These are phyloP conservation scores for Hemerocallis citrina DNA, from an alignment of 106 monocot species.

Conservation along the genomic window DNA sequence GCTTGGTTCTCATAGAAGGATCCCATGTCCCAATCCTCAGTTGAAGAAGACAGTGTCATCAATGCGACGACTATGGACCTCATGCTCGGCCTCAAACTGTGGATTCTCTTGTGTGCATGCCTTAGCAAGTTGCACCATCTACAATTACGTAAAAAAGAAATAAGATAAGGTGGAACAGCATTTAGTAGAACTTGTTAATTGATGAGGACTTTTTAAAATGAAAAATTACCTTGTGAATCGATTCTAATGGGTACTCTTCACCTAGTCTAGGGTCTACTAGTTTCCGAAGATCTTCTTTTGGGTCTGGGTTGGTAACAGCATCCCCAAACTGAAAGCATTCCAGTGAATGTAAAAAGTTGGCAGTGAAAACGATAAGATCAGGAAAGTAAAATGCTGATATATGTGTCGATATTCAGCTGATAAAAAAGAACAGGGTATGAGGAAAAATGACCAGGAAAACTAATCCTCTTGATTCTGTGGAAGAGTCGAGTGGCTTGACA, in stretches of 20 bases:
- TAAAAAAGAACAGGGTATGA: neutral
- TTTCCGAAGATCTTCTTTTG: slow-evolving; percentile 37
- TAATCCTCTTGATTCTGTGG: slow-evolving; percentile 46
- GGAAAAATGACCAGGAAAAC: slow-evolving; percentile 51
- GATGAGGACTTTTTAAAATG: too few relatives aligned
- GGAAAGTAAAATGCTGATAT: neutral
- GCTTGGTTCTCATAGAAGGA: slow-evolving; percentile 43
- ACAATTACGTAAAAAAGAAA: neutral
- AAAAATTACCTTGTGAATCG: slow-evolving; percentile 58
- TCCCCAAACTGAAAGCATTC: slow-evolving; percentile 55
- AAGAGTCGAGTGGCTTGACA: slow-evolving; percentile 21
- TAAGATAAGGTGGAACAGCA: neutral
- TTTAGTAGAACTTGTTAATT: slow-evolving; percentile 35
- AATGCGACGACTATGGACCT: slow-evolving; percentile 66
- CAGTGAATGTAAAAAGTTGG: neutral
- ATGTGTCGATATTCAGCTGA: neutral
- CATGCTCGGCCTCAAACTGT: slow-evolving; percentile 74
- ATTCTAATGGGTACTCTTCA: slow-evolving; percentile 46
- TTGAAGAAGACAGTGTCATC: slow-evolving; percentile 74
- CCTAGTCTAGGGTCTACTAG: slow-evolving; percentile 60
- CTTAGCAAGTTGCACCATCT: slow-evolving; percentile 79
- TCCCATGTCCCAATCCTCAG: slow-evolving; percentile 55
- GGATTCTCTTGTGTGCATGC: slow-evolving; percentile 75
- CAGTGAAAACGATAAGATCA: neutral
- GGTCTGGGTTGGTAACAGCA: slow-evolving; percentile 36